Percentiles rank a stretch among this genome's conserved stretches.
These are phyloP conservation scores for Leishmania martiniquensis DNA, from an alignment of 208 protist species.

Conservation along the genomic window DNA sequence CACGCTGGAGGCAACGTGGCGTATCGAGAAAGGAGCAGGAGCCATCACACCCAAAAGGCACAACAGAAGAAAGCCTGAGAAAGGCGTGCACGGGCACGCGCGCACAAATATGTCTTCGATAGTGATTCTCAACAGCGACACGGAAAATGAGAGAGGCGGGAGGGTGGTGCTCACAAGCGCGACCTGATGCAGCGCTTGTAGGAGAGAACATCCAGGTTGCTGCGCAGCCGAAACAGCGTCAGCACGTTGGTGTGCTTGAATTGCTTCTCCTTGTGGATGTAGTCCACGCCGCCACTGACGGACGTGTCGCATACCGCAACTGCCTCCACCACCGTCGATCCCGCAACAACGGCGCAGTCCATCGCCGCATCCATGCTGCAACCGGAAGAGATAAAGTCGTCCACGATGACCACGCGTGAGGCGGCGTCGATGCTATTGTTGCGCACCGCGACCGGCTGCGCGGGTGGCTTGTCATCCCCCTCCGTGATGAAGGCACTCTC, in stretches of 20 bases:
- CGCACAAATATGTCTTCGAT: not conserved
- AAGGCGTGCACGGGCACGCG: not conserved
- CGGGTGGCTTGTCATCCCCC: constrained; percentile 34
- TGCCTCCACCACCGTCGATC: constrained; percentile 66
- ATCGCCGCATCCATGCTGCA: constrained; percentile 70
- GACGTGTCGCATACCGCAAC: constrained; percentile 74
- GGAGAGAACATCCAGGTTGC: constrained; percentile 39
- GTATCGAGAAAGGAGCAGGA: not conserved
- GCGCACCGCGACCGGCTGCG: constrained; percentile 50
- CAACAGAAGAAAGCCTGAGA: too few relatives aligned
- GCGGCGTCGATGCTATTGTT: constrained; percentile 55
- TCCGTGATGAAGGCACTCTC: constrained; percentile 39
- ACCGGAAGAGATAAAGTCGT: constrained; percentile 90
- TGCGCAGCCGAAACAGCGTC: constrained; percentile 75
- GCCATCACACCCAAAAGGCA: not conserved
- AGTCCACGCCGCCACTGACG: constrained; percentile 60
- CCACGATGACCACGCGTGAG: constrained; percentile 83
- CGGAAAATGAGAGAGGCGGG: not conserved
- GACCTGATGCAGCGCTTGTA: constrained; percentile 29
- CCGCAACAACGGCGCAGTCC: constrained; percentile 65
- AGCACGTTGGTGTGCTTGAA: constrained; percentile 67
- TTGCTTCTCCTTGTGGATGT: constrained; percentile 58
- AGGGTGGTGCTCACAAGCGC: not conserved
- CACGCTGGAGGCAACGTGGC: not conserved
- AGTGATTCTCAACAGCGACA: not conserved